phyloP scores from a whole-genome alignment of 176 grass and related monocot species.

The Carex parvula region DNA sequence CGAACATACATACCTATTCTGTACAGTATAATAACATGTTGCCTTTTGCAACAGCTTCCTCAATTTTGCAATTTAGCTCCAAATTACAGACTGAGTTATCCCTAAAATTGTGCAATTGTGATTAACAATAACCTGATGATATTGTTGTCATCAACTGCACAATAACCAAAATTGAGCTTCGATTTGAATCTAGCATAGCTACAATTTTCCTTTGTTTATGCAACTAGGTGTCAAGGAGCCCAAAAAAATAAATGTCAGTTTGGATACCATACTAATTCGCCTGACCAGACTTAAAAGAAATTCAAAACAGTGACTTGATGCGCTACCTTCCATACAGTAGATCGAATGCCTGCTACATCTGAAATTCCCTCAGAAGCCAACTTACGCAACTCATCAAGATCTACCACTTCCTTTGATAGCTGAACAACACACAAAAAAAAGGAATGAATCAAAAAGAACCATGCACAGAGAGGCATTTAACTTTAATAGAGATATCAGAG shows the following conservation, averaged over 20 bases:
- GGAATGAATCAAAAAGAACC: background rate
- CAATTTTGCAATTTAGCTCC: background rate
- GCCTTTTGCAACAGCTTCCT: background rate
- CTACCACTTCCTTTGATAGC: conserved; percentile 72
- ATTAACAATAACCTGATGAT: background rate
- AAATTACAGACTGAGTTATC: background rate
- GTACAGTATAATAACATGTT: background rate
- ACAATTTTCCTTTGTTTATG: background rate
- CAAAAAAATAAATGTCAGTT: conserved; percentile 24
- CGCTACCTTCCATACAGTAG: conserved; percentile 79
- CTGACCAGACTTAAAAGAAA: background rate
- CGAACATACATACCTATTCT: background rate
- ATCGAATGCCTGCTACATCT: conserved; percentile 60
- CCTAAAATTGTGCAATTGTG: background rate
- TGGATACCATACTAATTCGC: background rate
- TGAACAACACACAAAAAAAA: conserved; percentile 26
- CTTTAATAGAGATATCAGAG: background rate
- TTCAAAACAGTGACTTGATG: background rate
- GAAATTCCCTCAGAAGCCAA: conserved; percentile 63
- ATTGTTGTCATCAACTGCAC: background rate
- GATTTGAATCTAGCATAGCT: background rate
- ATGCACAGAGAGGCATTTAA: background rate
- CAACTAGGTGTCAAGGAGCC: background rate
- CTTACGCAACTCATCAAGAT: conserved; percentile 75
- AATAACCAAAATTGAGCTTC: background rate